These are phyloP conservation scores for Dothistroma pini DNA, from an alignment of 2,329 filamentous ascomycete species.

Conservation along the genomic window DNA sequence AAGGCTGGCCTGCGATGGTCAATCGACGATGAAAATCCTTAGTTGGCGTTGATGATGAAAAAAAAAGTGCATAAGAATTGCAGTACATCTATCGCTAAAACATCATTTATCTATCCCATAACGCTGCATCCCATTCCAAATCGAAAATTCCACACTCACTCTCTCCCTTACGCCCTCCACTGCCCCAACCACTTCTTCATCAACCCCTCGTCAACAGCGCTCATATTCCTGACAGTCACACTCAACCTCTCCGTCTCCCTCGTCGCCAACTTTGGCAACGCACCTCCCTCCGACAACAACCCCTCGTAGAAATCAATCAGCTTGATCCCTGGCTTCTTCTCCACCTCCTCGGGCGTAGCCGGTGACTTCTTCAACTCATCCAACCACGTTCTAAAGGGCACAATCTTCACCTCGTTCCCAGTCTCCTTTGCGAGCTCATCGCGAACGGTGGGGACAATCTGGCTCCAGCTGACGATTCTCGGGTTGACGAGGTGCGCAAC, in stretches of 20 bases:
- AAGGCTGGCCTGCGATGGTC: no score
- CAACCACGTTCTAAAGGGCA: conserved; percentile 28
- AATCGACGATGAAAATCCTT: no score
- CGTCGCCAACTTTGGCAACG: conserved; percentile 23
- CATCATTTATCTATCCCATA: no score
- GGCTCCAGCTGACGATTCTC: conserved; percentile 22
- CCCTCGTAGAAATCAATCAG: conserved; percentile 32
- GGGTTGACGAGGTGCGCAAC: conserved; percentile 33
- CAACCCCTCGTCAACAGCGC: conserved; percentile 19
- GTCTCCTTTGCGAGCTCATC: conserved; percentile 16
- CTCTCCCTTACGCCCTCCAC: conserved; percentile 20
- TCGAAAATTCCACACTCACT: background rate
- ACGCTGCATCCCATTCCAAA: no score
- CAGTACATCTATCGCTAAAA: background rate
- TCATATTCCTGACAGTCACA: conserved; percentile 29
- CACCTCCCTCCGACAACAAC: conserved; percentile 15
- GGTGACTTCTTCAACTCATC: conserved; percentile 15
- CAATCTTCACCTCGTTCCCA: conserved; percentile 14
- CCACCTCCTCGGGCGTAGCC: conserved; percentile 21
- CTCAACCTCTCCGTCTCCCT: conserved; percentile 28
- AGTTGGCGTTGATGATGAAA: no score
- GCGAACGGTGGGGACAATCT: conserved; percentile 23
- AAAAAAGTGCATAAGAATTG: no score
- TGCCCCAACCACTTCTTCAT: conserved; percentile 27
- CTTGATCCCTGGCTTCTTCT: conserved; percentile 29